Percentiles rank a stretch among this genome's conserved stretches.
phyloP scores from a whole-genome alignment of 129 eudicot species.

The Sambucus nigra region DNA sequence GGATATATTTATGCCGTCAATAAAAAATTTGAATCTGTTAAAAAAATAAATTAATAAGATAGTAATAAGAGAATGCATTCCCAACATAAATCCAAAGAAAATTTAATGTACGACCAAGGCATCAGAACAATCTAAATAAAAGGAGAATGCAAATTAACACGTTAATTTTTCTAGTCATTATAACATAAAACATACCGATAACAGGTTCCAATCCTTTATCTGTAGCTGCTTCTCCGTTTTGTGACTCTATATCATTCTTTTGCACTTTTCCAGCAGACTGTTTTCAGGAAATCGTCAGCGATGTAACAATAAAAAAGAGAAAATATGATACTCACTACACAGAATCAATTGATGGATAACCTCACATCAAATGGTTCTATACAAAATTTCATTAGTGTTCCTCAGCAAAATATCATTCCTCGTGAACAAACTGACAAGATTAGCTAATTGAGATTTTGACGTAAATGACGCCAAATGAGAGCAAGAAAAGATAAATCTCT shows the following conservation, averaged over 20 bases:
- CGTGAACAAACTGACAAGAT: neutral
- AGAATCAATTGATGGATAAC: neutral
- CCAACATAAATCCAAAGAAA: too few species aligned
- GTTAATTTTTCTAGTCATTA: neutral
- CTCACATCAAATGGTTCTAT: neutral
- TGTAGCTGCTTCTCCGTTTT: conserved; percentile 24
- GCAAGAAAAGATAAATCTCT: too few species aligned
- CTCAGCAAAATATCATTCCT: neutral
- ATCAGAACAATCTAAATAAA: neutral
- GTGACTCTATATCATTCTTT: conserved; percentile 26
- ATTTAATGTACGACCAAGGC: too few species aligned
- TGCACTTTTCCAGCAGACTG: conserved; percentile 87
- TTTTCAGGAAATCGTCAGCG: neutral
- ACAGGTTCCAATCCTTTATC: conserved; percentile 21
- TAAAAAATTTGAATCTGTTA: too few species aligned
- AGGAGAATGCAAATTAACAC: neutral
- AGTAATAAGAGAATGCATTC: too few species aligned
- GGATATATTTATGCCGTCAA: too few species aligned
- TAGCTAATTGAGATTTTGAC: too few species aligned
- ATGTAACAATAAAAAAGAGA: neutral
- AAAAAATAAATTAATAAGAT: too few species aligned
- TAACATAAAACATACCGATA: conserved; percentile 34
- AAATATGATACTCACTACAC: neutral
- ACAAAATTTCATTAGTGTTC: neutral
- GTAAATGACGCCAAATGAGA: too few species aligned